These are phyloP conservation scores for Kwoniella europaea DNA, from an alignment of 768 basidiomycete genomes.

Conservation along the genomic window DNA sequence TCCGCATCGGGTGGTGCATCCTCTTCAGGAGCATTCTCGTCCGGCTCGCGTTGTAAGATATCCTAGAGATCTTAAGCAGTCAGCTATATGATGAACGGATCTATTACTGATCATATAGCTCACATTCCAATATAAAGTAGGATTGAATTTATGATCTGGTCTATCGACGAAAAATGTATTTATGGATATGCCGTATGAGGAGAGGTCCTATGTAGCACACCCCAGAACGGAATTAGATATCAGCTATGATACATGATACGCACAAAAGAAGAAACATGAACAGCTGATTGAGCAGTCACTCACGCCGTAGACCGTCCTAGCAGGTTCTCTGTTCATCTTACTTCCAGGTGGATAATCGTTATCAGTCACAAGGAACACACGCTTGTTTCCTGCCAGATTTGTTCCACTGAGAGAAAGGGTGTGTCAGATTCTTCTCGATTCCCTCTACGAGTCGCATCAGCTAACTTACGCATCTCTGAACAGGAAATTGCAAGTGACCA, in stretches of 20 bases:
- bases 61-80: slow-evolving; percentile 32
- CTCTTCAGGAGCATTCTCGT: slow-evolving; percentile 71
- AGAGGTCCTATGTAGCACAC: slow-evolving; percentile 34
- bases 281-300: slow-evolving; percentile 1
- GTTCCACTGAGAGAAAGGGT: slow-evolving; percentile 60
- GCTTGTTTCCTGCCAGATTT: slow-evolving; percentile 78
- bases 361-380: slow-evolving; percentile 91
- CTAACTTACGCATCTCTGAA: slow-evolving; percentile 77
- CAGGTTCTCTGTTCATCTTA: slow-evolving; percentile 36
- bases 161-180: slow-evolving; percentile 52
- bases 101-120: slow-evolving; percentile 12
- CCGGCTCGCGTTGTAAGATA: slow-evolving; percentile 46
- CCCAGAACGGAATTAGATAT: too few relatives aligned
- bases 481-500: slow-evolving; percentile 87
- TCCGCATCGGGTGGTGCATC: slow-evolving; percentile 62
- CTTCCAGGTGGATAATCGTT: slow-evolving; percentile 70
- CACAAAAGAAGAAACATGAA: background rate
- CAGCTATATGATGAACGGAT: background rate
- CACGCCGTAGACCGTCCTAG: slow-evolving; percentile 50
- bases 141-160: slow-evolving; percentile 45
- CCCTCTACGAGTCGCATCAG: too few relatives aligned
- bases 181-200: slow-evolving; percentile 46
- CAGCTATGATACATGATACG: background rate
- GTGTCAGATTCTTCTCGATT: too few relatives aligned
- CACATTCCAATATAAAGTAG: slow-evolving; percentile 48